Evolutionary conservation across 202 grass and related monocot genomes (phyloP), one percentile per base, ranked within the genome.

Genomic region (Panicum hallii): DNA sequence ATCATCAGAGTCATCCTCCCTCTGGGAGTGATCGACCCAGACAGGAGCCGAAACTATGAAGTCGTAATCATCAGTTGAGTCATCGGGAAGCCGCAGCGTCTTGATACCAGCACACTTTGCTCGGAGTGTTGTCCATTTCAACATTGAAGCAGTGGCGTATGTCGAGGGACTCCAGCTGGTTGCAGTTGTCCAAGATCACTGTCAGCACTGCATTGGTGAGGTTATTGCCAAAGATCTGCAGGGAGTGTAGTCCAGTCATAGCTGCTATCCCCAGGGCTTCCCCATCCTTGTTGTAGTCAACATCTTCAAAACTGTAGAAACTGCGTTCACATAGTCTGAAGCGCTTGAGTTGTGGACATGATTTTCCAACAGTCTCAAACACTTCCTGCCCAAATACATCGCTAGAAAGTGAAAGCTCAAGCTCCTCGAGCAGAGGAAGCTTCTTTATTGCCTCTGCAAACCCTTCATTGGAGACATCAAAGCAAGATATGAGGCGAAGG

Each of bases 101-200:
- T 70, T 82, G 72, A 87, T 76, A 36, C 78, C 87, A 79, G 78
- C 63, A 61, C 73, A 87, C 50, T 55, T 70, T 28, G 84, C 66
- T 15, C 6, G 79, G 45, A 12, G 53, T 15, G 11, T 68, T 16
- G 13, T 83, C 65, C 79, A 90, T 74, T 38, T 61, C 41, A 9
- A 87, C 44, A 40, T 87, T 90, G 83, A 46, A 82, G 20, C 88
- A 90, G n/a, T 74, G 72, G 40, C 84, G 74, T 10, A 83, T 67
- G 79, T 90, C 88, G 4, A 87, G 84, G 20, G 79, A 72, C 67
- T 90, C 79, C 1, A 87, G 66, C 65, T 75, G 65, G 1, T 41
- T 58, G 16, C 88, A 90, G 26, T 67, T 78, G 44, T 87, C 65
- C 53, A 90, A 72, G 40, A 87, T 87, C 7, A 42, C 66, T 72